Evolutionary conservation across 73 alveolate genomes (phyloP).

Genomic region (Paraurostyla sp.): DNA sequence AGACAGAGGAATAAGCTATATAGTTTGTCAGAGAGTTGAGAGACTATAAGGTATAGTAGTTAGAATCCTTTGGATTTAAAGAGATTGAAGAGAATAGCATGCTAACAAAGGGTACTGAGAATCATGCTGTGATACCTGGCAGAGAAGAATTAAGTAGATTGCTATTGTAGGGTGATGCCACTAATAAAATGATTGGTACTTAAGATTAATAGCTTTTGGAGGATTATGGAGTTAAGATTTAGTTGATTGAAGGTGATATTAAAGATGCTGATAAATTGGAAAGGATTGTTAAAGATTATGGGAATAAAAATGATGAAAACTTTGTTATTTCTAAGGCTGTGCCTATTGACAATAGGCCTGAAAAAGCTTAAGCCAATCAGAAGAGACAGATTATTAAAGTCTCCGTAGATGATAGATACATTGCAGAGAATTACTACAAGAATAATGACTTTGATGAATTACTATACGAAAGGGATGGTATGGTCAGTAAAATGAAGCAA

Average conservation of each 20-base stretch:
- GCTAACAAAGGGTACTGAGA: not conserved
- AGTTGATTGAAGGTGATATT: slow-evolving; percentile 25
- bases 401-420: slow-evolving; percentile 45
- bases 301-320: not conserved
- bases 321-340: slow-evolving; percentile 46
- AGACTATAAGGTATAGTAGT: not conserved
- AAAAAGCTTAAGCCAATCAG: slow-evolving; percentile 46
- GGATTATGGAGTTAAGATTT: not conserved
- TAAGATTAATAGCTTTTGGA: not conserved
- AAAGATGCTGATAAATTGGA: slow-evolving; percentile 1
- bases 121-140: slow-evolving; percentile 23
- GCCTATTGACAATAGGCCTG: slow-evolving; percentile 61
- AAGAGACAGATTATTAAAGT: slow-evolving; percentile 42
- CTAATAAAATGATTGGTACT: slow-evolving; percentile 10
- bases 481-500: slow-evolving; percentile 61
- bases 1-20: not conserved
- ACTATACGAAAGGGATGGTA: slow-evolving; percentile 67
- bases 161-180: not conserved
- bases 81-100: slow-evolving; percentile 44
- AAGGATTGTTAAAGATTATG: not conserved
- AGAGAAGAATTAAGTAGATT: slow-evolving; percentile 10
- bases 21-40: not conserved
- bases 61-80: not conserved
- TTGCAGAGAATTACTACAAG: slow-evolving; percentile 65
- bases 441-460: slow-evolving; percentile 42